phyloP scores from a whole-genome alignment of 2,329 filamentous ascomycete genomes.

The Fusarium veterinarium region DNA sequence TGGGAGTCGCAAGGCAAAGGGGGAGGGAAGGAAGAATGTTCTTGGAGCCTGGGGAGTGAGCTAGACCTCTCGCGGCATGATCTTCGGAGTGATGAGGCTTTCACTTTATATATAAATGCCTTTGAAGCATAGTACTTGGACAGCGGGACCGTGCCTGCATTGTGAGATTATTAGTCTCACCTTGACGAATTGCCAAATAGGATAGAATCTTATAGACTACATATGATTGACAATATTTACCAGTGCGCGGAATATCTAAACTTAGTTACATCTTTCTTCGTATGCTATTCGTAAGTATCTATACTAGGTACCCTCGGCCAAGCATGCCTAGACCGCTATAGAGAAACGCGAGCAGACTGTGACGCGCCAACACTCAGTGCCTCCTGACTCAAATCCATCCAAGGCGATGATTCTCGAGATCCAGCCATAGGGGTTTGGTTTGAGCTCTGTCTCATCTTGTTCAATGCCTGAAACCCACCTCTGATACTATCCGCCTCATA shows the following conservation, averaged over 20 bases:
- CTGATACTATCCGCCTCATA: slow-evolving; percentile 59
- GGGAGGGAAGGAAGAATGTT: slow-evolving; percentile 26
- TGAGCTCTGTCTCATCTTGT: slow-evolving; percentile 26
- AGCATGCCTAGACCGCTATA: not conserved
- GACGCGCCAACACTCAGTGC: not conserved
- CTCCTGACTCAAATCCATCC: slow-evolving; percentile 15
- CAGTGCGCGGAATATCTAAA: not conserved
- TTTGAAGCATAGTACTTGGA: too few species aligned
- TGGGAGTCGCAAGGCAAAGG: slow-evolving; percentile 7
- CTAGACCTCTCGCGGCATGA: not conserved
- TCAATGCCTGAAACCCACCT: slow-evolving; percentile 60
- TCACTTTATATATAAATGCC: too few species aligned
- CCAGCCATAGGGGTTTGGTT: not conserved
- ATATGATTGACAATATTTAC: too few species aligned
- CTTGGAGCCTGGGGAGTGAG: slow-evolving; percentile 40
- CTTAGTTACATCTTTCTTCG: too few species aligned
- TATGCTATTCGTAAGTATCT: not conserved
- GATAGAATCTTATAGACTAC: too few species aligned
- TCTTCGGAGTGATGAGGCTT: fast-evolving
- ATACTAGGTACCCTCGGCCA: not conserved
- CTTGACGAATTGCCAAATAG: too few species aligned
- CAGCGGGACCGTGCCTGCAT: too few species aligned
- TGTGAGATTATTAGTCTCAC: too few species aligned
- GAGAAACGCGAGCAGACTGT: slow-evolving; percentile 12
- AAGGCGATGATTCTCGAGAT: slow-evolving; percentile 3